These are phyloP conservation scores for Sabuloglossum arenarium DNA, from an alignment of 495 filamentous ascomycete species.

Conservation along the genomic window DNA sequence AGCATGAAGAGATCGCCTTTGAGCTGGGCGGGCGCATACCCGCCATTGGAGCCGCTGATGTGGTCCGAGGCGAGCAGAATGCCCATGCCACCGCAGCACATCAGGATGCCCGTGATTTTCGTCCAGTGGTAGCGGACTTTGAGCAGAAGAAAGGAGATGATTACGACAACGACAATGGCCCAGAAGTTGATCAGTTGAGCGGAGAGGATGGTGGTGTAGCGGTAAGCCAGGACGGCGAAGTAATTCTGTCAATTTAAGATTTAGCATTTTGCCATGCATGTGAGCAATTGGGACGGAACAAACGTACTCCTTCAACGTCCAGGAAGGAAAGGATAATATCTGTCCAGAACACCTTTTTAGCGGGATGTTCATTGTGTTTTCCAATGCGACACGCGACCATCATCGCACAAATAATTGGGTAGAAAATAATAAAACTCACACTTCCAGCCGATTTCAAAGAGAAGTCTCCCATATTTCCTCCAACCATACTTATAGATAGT, in stretches of 20 bases:
- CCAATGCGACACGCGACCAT: neutral
- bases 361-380: neutral
- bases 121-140: conserved; percentile 69
- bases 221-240: conserved; percentile 86
- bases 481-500: conserved; percentile 67
- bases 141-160: conserved; percentile 63
- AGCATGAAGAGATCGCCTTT: conserved; percentile 90
- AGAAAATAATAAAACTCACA: conserved; percentile 23
- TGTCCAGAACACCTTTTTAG: conserved; percentile 11
- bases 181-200: conserved; percentile 97
- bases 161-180: conserved; percentile 85
- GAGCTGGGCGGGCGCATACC: conserved; percentile 42
- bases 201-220: conserved; percentile 76
- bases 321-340: conserved; percentile 77
- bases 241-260: conserved; percentile 37
- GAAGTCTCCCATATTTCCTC: conserved; percentile 40
- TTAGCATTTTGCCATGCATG: neutral
- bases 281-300: neutral
- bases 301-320: conserved; percentile 54
- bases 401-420: neutral
- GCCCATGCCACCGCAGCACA: conserved; percentile 87
- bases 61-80: conserved; percentile 75
- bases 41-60: conserved; percentile 47
- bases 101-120: conserved; percentile 67
- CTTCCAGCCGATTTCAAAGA: conserved; percentile 65